Conservation (phyloP, 768 basidiomycete species). For the Russula sp. region DNA sequence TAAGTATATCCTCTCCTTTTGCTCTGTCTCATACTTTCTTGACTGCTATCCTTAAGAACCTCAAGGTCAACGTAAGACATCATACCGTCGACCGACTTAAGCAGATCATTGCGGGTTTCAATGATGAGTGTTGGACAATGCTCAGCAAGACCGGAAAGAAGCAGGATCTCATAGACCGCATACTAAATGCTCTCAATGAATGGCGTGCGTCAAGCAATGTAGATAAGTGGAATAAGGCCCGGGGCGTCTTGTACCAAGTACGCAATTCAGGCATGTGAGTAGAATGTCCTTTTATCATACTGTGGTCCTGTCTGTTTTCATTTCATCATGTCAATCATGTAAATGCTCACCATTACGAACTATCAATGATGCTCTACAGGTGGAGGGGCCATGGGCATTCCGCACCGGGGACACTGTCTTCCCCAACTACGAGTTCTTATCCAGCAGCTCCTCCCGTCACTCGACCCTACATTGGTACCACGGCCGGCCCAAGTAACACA, state of each 20-base stretch:
- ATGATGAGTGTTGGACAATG: conserved; percentile 65
- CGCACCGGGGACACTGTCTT: neutral
- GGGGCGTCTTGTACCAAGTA: conserved; percentile 59
- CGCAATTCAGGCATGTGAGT: conserved; percentile 61
- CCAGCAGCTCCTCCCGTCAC: neutral
- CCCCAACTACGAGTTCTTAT: conserved; percentile 1
- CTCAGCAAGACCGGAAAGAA: conserved; percentile 78
- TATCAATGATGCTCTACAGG: conserved; percentile 1
- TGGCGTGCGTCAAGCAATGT: conserved; percentile 51
- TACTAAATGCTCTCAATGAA: conserved; percentile 47
- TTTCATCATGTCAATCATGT: neutral
- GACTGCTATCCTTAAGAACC: conserved; percentile 36
- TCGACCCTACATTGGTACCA: conserved; percentile 17
- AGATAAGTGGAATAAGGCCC: conserved; percentile 66
- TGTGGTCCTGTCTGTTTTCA: neutral
- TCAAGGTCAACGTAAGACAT: conserved; percentile 61
- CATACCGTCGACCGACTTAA: conserved; percentile 86
- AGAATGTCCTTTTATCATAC: conserved; percentile 12
- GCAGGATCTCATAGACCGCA: conserved; percentile 78
- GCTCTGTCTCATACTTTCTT: neutral
- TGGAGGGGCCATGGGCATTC: conserved; percentile 16
- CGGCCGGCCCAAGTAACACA: conserved; percentile 31
- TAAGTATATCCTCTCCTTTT: conserved; percentile 29
- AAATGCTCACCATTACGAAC: neutral
- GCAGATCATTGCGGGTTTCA: conserved; percentile 68